Base-by-base conservation (phyloP, 805 yeast species). In the Yarrowia osloensis region DNA sequence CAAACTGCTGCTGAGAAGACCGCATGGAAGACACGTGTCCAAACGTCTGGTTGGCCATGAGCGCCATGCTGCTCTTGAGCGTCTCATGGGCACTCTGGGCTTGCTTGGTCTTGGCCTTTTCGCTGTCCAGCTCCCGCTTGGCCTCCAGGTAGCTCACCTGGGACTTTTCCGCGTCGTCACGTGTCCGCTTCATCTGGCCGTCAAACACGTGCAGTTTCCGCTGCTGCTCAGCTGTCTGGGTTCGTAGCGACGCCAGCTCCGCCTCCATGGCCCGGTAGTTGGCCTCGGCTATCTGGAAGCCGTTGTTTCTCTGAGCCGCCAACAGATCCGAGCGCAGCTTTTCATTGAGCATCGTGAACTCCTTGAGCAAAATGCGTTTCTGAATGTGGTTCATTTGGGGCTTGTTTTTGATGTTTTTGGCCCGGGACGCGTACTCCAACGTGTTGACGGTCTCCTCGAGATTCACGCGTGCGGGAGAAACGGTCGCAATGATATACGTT, bases 391-490 rank as follows among this genome's bases (percentile, higher is more conserved):
- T 72, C 54, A 85, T 75, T 79, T 91, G 90, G 1, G 90, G 90
- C 73, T 83, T 86, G 74, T 88, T 88, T 72, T 85, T 85, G 69
- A 92, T 90, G 70, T 86, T 88, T 70, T 91, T 90, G 1, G 97
- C 97, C 69, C 92, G 86, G 65, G 87, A 85, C 3, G 97, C 97
- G 75, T 92, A 92, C 70, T 91, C 95, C 63, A 92, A 80, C 0
- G 97, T 92, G 70, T 95, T 89, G 49, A 88, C 75, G 0, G 97
- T 90, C 74, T 92, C 97, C 31, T 89, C 93, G n/a, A 86, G 78
- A 68, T 88, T 89, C 31, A 85, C 80, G 68, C 83, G 83, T 0
- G 96, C 96, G 0, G 97, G 96, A 8, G 96, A 90, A 1, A 92
- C 83, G 0, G 97, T 92, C 1, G 97, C 96, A 28, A 92, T 89